phyloP scores from a whole-genome alignment of 1,139 yeast genomes.

The Yamadazyma triangularis region DNA sequence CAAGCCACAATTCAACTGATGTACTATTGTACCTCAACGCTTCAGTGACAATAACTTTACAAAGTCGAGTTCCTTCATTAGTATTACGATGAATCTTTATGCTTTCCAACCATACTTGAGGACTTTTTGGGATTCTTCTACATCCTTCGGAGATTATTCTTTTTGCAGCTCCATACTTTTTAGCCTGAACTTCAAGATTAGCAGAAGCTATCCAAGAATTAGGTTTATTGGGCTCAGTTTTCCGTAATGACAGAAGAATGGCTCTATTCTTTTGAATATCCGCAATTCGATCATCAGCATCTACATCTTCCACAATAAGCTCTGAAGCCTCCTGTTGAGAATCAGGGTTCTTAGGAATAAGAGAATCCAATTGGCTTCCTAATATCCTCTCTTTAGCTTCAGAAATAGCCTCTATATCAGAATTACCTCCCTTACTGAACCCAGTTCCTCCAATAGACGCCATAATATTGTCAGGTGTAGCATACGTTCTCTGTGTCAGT shows the following conservation, averaged over 20 bases:
- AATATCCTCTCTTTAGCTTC: slow-evolving; percentile 26
- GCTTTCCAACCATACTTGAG: slow-evolving; percentile 80
- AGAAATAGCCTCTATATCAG: slow-evolving; percentile 33
- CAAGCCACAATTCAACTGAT: slow-evolving; percentile 67
- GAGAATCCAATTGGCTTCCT: slow-evolving; percentile 40
- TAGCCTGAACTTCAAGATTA: slow-evolving; percentile 65
- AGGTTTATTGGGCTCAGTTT: slow-evolving; percentile 68
- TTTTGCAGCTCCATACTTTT: slow-evolving; percentile 54
- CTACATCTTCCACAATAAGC: slow-evolving; percentile 25
- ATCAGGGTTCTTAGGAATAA: slow-evolving; percentile 9
- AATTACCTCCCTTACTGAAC: slow-evolving; percentile 12
- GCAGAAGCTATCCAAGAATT: slow-evolving; percentile 90
- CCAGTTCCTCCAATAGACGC: slow-evolving; percentile 11
- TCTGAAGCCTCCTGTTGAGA: not conserved
- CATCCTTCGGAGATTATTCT: slow-evolving; percentile 70
- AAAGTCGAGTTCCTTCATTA: slow-evolving; percentile 29
- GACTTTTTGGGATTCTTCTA: slow-evolving; percentile 57
- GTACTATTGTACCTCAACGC: slow-evolving; percentile 57
- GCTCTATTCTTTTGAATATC: slow-evolving; percentile 45
- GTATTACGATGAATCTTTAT: slow-evolving; percentile 59
- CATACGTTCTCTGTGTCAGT: slow-evolving; percentile 65
- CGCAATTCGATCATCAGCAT: slow-evolving; percentile 25
- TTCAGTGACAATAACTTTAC: slow-evolving; percentile 58
- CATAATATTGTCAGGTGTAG: slow-evolving; percentile 74
- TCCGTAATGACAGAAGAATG: slow-evolving; percentile 64